Percentiles rank a stretch among this genome's conserved stretches.
These are phyloP conservation scores for Tricholoma flavovirens DNA, from an alignment of 768 basidiomycete genomes.

Conservation along the genomic window DNA sequence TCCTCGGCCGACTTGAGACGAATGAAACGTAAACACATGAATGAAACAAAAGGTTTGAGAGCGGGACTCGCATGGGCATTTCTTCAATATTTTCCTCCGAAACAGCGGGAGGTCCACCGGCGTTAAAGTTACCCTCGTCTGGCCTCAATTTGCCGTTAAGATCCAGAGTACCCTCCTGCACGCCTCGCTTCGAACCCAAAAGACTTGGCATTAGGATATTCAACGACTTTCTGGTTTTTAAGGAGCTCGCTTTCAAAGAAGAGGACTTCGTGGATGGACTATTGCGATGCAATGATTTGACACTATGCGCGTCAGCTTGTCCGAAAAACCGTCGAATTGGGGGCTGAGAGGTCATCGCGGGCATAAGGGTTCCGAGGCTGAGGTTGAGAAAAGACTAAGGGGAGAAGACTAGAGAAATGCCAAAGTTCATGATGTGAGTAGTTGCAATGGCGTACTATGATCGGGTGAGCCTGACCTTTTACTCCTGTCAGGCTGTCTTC, in stretches of 20 bases:
- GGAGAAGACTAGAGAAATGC: background rate
- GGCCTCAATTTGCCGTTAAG: slow-evolving; percentile 3
- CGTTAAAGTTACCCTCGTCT: slow-evolving; percentile 7
- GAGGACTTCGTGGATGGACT: slow-evolving; percentile 11
- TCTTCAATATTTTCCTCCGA: slow-evolving; percentile 1
- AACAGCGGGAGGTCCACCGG: background rate
- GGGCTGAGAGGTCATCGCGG: slow-evolving; percentile 6
- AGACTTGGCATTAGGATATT: slow-evolving; percentile 10
- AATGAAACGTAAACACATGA: background rate
- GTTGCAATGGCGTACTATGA: no score
- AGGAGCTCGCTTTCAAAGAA: slow-evolving; percentile 18
- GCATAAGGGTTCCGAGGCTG: background rate
- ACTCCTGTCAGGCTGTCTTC: no score
- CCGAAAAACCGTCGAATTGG: slow-evolving; percentile 14
- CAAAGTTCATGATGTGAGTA: background rate
- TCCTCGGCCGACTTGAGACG: background rate
- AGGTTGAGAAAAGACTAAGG: background rate
- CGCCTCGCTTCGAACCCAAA: slow-evolving; percentile 13
- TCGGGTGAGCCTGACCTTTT: slow-evolving; percentile 1
- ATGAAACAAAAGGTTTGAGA: background rate
- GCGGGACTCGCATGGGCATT: background rate
- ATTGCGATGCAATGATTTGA: slow-evolving; percentile 17
- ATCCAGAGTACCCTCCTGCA: slow-evolving; percentile 2
- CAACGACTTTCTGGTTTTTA: slow-evolving; percentile 17
- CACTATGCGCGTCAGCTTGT: slow-evolving; percentile 18